Base-by-base conservation (phyloP, 768 basidiomycete genomes). In the Pleurotus ostreatus region DNA sequence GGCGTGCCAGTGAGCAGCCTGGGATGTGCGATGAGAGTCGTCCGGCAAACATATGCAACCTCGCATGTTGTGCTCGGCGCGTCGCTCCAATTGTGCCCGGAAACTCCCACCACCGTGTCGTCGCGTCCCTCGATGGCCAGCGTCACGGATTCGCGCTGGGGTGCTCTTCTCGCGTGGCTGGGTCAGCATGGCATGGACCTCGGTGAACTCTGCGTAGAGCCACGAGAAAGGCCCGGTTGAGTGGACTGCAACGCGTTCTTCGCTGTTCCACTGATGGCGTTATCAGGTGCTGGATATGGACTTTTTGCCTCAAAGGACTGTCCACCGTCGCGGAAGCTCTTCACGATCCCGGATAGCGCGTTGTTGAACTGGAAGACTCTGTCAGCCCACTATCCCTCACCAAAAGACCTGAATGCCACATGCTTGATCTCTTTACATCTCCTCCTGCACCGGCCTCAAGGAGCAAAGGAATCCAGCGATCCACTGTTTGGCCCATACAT, bases 361-460 rank as follows among this genome's bases (percentile, higher is more conserved):
- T 70, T 97, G 60, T 71, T 96, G 61, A 98, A 95, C 69, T 70
- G 76, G 39, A 72, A 76, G 46, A 94, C 94, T 0, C 77, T 97
- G 34, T 67, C 70, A 20, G 71, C 77, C 2, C 71, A 82, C 41
- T 89, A 93, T 69, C 80, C 85, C 47, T 46, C 66, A 1, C 45
- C 63, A 45, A 25, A 62, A 5, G 61, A 64, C 13, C 66, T 88
- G 58, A 83, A 79, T 20, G 88, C 90, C 8, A 78, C 78, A 3
- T 94, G 97, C 64, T 68, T 91, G 13, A 80, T 97, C 30, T 83
- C 92, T 5, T 71, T 98, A 57, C 92, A 97, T 74, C 76, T 97
- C 8, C 76, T 83, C 40, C 72, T 94, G 1, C 78, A 89, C 70
- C 79, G 79, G 43, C 88, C 86, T 1, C 54, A 58, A 34, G 62